Conservation (phyloP, 2,329 filamentous ascomycete species). For the Cladosporium sp. region DNA sequence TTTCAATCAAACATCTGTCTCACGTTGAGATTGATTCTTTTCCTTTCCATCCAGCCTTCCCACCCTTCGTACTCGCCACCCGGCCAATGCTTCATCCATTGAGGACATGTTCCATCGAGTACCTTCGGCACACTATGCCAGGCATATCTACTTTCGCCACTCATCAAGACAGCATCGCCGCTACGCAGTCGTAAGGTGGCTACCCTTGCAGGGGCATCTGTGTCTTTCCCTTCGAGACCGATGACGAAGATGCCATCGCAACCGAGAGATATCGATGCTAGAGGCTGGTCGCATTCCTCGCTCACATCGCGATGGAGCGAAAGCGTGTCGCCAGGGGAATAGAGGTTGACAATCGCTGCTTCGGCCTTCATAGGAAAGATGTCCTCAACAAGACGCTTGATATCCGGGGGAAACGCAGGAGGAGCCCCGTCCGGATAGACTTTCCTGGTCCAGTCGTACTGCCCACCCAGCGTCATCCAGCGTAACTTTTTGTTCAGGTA, state of each 20-base stretch:
- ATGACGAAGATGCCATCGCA: slow-evolving; percentile 89
- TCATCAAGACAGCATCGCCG: slow-evolving; percentile 90
- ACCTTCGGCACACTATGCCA: slow-evolving; percentile 96
- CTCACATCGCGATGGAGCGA: slow-evolving; percentile 93
- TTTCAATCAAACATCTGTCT: slow-evolving; percentile 64
- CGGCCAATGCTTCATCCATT: slow-evolving; percentile 71
- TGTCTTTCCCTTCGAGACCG: slow-evolving; percentile 53
- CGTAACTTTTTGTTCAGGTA: slow-evolving; percentile 76
- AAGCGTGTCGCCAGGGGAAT: slow-evolving; percentile 83
- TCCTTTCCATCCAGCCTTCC: slow-evolving; percentile 82
- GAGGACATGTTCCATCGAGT: slow-evolving; percentile 71
- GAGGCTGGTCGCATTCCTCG: slow-evolving; percentile 70
- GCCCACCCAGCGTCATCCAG: slow-evolving; percentile 91
- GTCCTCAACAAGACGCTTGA: slow-evolving; percentile 60
- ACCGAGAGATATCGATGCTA: slow-evolving; percentile 82
- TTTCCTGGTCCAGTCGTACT: slow-evolving; percentile 93
- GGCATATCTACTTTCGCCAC: slow-evolving; percentile 71
- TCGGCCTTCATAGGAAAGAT: slow-evolving; percentile 78
- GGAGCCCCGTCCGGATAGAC: slow-evolving; percentile 66
- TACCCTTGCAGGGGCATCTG: slow-evolving; percentile 27
- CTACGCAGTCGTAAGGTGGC: slow-evolving; percentile 67
- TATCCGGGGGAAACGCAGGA: slow-evolving; percentile 69
- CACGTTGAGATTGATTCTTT: slow-evolving; percentile 88
- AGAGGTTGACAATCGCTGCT: slow-evolving; percentile 91
- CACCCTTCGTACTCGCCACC: slow-evolving; percentile 56